Percentiles rank a stretch among this genome's conserved stretches.
Conservation (phyloP, 2,329 filamentous ascomycete species). For the Ceratocystis lukuohia region DNA sequence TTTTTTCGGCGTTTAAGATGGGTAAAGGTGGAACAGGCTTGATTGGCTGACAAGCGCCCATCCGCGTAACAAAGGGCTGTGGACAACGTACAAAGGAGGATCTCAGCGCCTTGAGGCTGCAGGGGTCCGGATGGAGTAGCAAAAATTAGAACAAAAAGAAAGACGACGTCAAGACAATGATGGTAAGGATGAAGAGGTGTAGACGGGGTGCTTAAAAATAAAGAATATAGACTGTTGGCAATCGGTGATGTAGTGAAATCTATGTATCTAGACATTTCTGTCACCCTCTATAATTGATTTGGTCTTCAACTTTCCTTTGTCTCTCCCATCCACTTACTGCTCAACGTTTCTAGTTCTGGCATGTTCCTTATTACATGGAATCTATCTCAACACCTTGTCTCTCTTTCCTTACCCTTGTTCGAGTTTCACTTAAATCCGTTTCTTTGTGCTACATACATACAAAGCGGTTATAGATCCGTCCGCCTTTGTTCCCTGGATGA, state of each 20-base stretch:
- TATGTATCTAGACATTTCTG: not conserved
- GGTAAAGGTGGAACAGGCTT: not conserved
- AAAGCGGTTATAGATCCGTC: not conserved
- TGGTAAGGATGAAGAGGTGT: not conserved
- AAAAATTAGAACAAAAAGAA: not conserved
- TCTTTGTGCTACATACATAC: conserved; percentile 1
- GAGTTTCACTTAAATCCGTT: not conserved
- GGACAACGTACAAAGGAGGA: not conserved
- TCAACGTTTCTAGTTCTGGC: not conserved
- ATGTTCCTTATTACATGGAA: not conserved
- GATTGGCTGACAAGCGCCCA: conserved; percentile 17
- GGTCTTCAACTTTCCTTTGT: not conserved
- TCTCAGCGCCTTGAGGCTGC: not conserved
- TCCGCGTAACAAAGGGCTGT: not conserved
- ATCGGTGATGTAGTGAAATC: not conserved
- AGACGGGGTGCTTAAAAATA: not conserved
- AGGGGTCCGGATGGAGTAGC: not conserved
- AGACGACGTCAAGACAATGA: not conserved
- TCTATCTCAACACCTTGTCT: not conserved
- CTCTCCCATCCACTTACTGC: not conserved
- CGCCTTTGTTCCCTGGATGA: conserved; percentile 21
- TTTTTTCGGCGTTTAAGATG: conserved; percentile 5
- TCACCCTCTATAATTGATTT: not conserved
- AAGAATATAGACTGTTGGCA: not conserved
- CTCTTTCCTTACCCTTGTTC: not conserved